Evolutionary conservation across 2,329 filamentous ascomycete genomes (phyloP), one percentile per base, ranked within the genome.

Genomic region (Apiospora aurea): DNA sequence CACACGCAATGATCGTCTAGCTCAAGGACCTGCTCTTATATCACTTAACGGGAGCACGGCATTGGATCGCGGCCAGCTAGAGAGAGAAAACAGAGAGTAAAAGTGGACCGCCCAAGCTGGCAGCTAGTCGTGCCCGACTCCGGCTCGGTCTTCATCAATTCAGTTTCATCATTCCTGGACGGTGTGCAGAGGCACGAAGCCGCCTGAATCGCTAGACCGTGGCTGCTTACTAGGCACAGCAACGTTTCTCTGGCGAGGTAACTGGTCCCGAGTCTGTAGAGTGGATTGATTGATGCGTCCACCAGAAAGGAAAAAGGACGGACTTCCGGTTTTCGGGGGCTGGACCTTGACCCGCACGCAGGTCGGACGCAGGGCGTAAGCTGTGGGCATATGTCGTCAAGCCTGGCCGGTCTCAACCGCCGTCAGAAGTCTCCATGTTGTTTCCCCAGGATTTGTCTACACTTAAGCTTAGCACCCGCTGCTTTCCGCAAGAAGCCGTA

Each of bases 401-500:
- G 26, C 53, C 29, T 61, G 21, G 24, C 34, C 57, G 18, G 29
- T 21, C 10, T 34, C n/a, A 24, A n/a, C 57, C 18, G 57, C 24
- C 57, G n/a, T 41, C 34, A 41, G 57, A 34, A 49, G 44, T 13
- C 13, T 21, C 38, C 13, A 34, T 21, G 46, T 68, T 70, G 44
- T 70, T 71, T 34, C 67, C 67, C 44, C 47, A 69, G 44, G 34
- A 24, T 34, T 49, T 34, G 21, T 47, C 13, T 2, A 7, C n/a
- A 41, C 8, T 13, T 13, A 4, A 64, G 34, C 57, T n/a, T 24
- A 41, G 34, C 68, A 51, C 68, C 68, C 68, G 66, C 41, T 10
- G 66, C 66, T 68, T 68, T 26, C 66, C 66, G 66, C 44, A 34
- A 68, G 41, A 68, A 68, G 26, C 66, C 66, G 66, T 68, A 21